These are phyloP conservation scores for Echria macrotheca DNA, from an alignment of 495 filamentous ascomycete genomes.

Conservation along the genomic window DNA sequence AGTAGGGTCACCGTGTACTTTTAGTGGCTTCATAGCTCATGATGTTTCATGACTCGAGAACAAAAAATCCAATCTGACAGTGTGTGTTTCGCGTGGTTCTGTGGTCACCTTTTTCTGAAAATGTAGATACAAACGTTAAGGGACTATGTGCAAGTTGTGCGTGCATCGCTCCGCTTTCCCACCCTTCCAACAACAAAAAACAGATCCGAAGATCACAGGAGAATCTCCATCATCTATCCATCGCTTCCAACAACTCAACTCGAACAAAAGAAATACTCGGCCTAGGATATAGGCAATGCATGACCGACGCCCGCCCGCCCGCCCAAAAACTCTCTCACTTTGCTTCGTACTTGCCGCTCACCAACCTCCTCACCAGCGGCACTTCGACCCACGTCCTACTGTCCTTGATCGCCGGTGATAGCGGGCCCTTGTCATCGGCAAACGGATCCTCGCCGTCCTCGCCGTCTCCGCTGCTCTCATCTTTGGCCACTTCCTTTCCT, in stretches of 20 bases:
- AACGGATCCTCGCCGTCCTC: conserved; percentile 37
- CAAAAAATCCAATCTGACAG: too few species aligned
- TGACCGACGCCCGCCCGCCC: not conserved
- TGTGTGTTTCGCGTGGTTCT: too few species aligned
- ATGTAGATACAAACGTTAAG: too few species aligned
- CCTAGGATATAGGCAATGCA: not conserved
- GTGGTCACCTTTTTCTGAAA: too few species aligned
- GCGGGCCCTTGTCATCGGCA: conserved; percentile 35
- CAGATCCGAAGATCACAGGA: not conserved
- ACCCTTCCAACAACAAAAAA: not conserved
- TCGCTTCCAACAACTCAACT: conserved; percentile 5
- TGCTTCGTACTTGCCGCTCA: conserved; percentile 73
- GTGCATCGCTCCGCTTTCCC: not conserved
- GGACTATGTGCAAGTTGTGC: too few species aligned
- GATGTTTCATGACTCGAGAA: too few species aligned
- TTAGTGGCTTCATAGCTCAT: too few species aligned
- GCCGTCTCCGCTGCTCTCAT: conserved; percentile 27
- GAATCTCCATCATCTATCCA: conserved; percentile 3
- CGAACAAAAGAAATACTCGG: conserved; percentile 4
- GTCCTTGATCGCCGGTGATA: conserved; percentile 29
- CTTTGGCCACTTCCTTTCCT: conserved; percentile 37
- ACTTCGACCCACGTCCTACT: conserved; percentile 66
- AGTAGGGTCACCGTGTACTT: too few species aligned
- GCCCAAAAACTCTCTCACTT: conserved; percentile 21
- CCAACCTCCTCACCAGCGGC: conserved; percentile 62